Percentiles rank a stretch among this genome's conserved stretches.
These are phyloP conservation scores for Alloascoidea africana DNA, from an alignment of 805 yeast genomes.

Conservation along the genomic window DNA sequence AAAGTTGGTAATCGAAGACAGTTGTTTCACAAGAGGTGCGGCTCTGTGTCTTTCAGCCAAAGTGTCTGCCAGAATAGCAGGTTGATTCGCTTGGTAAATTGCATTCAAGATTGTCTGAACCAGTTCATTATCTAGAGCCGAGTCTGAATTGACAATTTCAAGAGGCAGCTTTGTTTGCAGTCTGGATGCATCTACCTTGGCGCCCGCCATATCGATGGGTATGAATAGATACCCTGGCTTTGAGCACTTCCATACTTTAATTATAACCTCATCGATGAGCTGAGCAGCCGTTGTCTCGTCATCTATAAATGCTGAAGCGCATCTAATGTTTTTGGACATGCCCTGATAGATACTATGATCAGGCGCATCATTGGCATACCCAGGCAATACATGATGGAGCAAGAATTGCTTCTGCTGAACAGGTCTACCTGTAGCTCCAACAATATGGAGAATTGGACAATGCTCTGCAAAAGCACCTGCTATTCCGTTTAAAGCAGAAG, in stretches of 20 bases:
- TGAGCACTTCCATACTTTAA: constrained; percentile 34
- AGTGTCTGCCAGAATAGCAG: constrained; percentile 60
- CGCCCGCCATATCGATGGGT: constrained; percentile 56
- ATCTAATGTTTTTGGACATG: constrained; percentile 41
- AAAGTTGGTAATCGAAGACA: constrained; percentile 33
- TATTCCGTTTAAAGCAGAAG: constrained; percentile 70
- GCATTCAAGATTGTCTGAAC: constrained; percentile 29
- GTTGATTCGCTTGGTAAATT: constrained; percentile 36
- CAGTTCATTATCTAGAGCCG: constrained; percentile 18
- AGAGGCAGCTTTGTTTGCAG: constrained; percentile 20
- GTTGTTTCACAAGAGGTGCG: constrained; percentile 26
- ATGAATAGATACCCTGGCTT: constrained; percentile 76
- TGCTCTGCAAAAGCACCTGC: constrained; percentile 74
- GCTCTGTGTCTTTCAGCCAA: constrained; percentile 47
- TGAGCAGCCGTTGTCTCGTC: constrained; percentile 31
- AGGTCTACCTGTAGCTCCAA: constrained; percentile 49
- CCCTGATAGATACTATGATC: constrained; percentile 54
- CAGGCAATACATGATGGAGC: constrained; percentile 24
- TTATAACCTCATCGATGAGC: constrained; percentile 56
- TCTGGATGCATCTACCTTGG: constrained; percentile 20
- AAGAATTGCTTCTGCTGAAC: constrained; percentile 18
- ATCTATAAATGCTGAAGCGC: constrained; percentile 34
- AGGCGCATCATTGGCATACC: constrained; percentile 24
- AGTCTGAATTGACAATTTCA: constrained; percentile 13
- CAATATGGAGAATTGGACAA: constrained; percentile 70